A percentile compares a stretch with the other conserved stretches of the same genome.
phyloP scores from a whole-genome alignment of 176 grass and related monocot species.

The Oropetium thomaeum region DNA sequence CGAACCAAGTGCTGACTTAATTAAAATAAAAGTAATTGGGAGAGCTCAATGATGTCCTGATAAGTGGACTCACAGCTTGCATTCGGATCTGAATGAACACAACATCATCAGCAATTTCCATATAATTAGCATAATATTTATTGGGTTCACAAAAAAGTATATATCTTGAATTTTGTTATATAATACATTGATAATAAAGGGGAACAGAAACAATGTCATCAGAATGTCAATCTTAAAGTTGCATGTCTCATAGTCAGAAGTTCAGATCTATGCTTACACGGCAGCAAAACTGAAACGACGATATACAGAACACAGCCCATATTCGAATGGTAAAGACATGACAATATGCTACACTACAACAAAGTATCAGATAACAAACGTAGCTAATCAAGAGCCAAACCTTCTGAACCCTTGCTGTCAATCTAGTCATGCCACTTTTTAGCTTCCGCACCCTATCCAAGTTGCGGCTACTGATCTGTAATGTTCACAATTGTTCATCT shows the following conservation, averaged over 20 bases:
- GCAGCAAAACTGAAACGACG: neutral
- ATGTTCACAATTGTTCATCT: conserved; percentile 9
- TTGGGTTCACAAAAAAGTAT: neutral
- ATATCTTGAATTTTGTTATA: neutral
- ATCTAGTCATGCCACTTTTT: conserved; percentile 96
- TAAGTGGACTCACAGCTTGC: neutral
- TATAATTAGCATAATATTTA: neutral
- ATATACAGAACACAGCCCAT: neutral
- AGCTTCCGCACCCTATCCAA: conserved; percentile 97
- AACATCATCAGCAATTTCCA: neutral
- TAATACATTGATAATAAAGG: neutral
- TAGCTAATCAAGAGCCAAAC: conserved; percentile 35
- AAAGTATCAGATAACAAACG: conserved; percentile 10
- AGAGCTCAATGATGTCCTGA: neutral
- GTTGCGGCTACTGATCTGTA: conserved; percentile 97
- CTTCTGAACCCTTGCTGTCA: conserved; percentile 97
- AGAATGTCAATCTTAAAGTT: neutral
- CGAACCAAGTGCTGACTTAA: neutral
- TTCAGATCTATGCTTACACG: conserved; percentile 1
- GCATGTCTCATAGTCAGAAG: conserved; percentile 19
- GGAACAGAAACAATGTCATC: neutral
- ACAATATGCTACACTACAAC: neutral
- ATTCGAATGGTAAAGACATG: conserved; percentile 2
- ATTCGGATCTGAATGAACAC: neutral
- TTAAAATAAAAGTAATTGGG: neutral